These are phyloP conservation scores for Wakefieldia striispora DNA, from an alignment of 768 basidiomycete genomes.

Conservation along the genomic window DNA sequence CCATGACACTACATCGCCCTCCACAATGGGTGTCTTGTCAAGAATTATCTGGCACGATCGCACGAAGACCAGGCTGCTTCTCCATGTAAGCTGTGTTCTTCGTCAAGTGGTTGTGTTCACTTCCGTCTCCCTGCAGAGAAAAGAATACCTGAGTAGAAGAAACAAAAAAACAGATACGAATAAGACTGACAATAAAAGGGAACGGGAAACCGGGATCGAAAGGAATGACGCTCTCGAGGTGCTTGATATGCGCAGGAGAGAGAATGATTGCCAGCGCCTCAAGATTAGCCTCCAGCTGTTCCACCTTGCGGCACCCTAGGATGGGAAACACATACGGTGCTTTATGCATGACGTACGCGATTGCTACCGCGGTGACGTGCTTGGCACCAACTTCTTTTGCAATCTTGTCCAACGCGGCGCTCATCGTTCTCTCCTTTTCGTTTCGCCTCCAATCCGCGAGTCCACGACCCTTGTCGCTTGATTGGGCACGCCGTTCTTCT, in stretches of 20 bases:
- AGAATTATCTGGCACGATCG: slow-evolving; percentile 3
- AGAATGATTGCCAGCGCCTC: slow-evolving; percentile 49
- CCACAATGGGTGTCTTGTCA: neutral
- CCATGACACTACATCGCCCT: too few species aligned
- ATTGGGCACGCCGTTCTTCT: slow-evolving; percentile 25
- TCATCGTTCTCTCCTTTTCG: slow-evolving; percentile 42
- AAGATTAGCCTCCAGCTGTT: slow-evolving; percentile 49
- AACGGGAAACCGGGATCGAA: slow-evolving; percentile 49
- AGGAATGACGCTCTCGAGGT: slow-evolving; percentile 40
- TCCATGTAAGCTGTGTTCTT: slow-evolving; percentile 18
- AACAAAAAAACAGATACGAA: neutral
- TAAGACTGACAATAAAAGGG: slow-evolving; percentile 28
- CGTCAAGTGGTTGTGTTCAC: slow-evolving; percentile 13
- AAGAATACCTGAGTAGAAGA: neutral
- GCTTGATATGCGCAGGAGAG: slow-evolving; percentile 43
- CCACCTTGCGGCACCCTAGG: slow-evolving; percentile 50
- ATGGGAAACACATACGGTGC: slow-evolving; percentile 52
- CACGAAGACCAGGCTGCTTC: slow-evolving; percentile 12
- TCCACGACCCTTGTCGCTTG: slow-evolving; percentile 29
- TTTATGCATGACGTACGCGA: slow-evolving; percentile 57
- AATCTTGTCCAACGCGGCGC: slow-evolving; percentile 47
- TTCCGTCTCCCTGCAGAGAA: slow-evolving; percentile 27
- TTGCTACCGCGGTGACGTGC: slow-evolving; percentile 39
- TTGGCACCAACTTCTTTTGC: slow-evolving; percentile 49
- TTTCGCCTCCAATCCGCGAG: slow-evolving; percentile 44